Percentiles rank a stretch among this genome's conserved stretches.
Evolutionary conservation across 2,329 filamentous ascomycete genomes (phyloP).

Genomic region (Lasiodiplodia theobromae): DNA sequence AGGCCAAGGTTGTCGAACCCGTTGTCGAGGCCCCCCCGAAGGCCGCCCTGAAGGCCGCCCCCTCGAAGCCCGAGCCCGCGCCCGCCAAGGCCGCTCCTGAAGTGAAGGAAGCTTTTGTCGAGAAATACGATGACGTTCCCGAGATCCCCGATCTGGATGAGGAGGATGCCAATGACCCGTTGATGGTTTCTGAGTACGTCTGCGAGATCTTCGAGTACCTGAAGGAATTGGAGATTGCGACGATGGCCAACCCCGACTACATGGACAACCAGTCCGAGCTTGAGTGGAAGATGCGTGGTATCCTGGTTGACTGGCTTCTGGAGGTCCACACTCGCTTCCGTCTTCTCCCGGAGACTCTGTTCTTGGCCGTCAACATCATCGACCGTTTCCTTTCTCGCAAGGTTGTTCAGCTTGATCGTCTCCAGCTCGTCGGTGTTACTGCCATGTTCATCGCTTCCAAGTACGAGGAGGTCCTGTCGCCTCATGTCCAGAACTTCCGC

Average conservation of each 20-base stretch:
- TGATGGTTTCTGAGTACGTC: conserved; percentile 98
- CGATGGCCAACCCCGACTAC: conserved; percentile 89
- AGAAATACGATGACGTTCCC: conserved; percentile 23
- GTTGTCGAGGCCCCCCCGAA: conserved; percentile 40
- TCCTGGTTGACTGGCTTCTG: conserved; percentile 96
- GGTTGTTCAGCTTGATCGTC: conserved; percentile 92
- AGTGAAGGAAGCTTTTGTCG: conserved; percentile 41
- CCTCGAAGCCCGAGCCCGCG: conserved; percentile 35
- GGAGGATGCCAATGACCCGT: conserved; percentile 89
- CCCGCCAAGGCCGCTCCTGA: conserved; percentile 38
- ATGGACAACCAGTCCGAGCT: conserved; percentile 94
- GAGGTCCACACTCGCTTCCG: conserved; percentile 98
- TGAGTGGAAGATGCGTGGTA: conserved; percentile 98
- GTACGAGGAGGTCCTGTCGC: conserved; percentile 97
- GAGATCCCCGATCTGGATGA: conserved; percentile 70
- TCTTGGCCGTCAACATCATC: conserved; percentile 97
- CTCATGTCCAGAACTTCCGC: conserved; percentile 95
- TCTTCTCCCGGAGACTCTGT: conserved; percentile 92
- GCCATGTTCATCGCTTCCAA: conserved; percentile 99
- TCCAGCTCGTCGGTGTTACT: conserved; percentile 95
- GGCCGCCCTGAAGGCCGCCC: conserved; percentile 26
- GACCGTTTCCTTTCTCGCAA: conserved; percentile 96
- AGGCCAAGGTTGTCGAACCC: conserved; percentile 32
- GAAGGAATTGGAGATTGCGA: conserved; percentile 80
- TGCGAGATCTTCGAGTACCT: conserved; percentile 98